Evolutionary conservation across 2,329 filamentous ascomycete species (phyloP).

Genomic region (Ciborinia camelliae): DNA sequence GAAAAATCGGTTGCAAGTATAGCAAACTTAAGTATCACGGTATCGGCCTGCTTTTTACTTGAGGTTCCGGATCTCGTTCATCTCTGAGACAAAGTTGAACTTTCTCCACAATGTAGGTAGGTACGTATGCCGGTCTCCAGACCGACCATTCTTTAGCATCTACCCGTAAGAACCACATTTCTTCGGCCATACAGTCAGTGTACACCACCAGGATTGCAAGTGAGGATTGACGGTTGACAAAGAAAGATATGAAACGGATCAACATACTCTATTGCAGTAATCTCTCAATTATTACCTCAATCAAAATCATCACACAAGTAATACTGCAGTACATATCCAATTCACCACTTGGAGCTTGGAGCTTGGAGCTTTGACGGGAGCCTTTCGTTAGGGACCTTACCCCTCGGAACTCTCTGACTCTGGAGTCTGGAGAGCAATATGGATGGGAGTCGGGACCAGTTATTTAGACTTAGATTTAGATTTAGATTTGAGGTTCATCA

Average conservation of each 20-base stretch:
- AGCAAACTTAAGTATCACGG: background rate
- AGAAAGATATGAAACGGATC: constrained; percentile 18
- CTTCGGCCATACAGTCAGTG: background rate
- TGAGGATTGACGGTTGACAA: constrained; percentile 3
- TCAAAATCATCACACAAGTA: constrained; percentile 6
- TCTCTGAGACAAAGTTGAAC: constrained; percentile 7
- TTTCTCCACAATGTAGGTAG: constrained; percentile 1
- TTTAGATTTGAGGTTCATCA: constrained; percentile 1
- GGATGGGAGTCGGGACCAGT: no score
- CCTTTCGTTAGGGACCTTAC: background rate
- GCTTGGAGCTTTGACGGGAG: no score
- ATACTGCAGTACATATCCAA: background rate
- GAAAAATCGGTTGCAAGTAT: background rate
- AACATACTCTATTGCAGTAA: constrained; percentile 4
- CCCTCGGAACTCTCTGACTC: no score
- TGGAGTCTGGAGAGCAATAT: no score
- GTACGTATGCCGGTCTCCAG: no score
- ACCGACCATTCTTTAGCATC: constrained; percentile 7
- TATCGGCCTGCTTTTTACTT: background rate
- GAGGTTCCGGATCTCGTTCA: background rate
- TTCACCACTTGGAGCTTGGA: background rate
- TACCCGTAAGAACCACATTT: constrained; percentile 15
- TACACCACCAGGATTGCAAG: no score
- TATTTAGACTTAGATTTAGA: constrained; percentile 6
- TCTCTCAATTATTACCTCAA: constrained; percentile 10